These are phyloP conservation scores for Aspergillus quadricinctus DNA, from an alignment of 2,329 filamentous ascomycete genomes.

Conservation along the genomic window DNA sequence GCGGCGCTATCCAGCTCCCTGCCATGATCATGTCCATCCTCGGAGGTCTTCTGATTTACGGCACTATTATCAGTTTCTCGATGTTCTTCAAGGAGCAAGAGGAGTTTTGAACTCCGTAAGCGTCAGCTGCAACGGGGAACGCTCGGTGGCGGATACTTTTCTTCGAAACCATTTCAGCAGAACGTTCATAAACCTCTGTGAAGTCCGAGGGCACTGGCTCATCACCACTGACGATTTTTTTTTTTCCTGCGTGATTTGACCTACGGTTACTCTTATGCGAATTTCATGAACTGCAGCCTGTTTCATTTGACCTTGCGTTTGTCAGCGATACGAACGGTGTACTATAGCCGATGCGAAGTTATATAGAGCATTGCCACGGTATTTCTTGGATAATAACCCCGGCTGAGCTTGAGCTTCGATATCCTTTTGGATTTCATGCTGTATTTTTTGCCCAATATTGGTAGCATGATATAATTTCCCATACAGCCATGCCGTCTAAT, in stretches of 20 bases:
- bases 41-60: conserved; percentile 91
- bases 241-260: conserved; percentile 14
- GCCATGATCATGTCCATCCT: conserved; percentile 95
- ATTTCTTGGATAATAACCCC: background rate
- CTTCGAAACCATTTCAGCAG: background rate
- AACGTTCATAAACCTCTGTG: background rate
- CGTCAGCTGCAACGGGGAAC: background rate
- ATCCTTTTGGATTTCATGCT: background rate
- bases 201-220: background rate
- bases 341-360: conserved; percentile 15
- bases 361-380: conserved; percentile 13
- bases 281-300: conserved; percentile 9
- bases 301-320: conserved; percentile 4
- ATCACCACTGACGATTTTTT: background rate
- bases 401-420: background rate
- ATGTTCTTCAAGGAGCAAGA: conserved; percentile 99
- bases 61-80: conserved; percentile 94
- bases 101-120: conserved; percentile 64
- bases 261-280: conserved; percentile 20
- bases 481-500: background rate
- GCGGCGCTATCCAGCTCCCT: conserved; percentile 71
- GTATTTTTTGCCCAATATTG: background rate
- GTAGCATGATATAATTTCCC: background rate
- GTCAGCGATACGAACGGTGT: conserved; percentile 15
- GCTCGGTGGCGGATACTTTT: background rate